These are phyloP conservation scores for Trametes sp. DNA, from an alignment of 1,284 basidiomycete species.

Conservation along the genomic window DNA sequence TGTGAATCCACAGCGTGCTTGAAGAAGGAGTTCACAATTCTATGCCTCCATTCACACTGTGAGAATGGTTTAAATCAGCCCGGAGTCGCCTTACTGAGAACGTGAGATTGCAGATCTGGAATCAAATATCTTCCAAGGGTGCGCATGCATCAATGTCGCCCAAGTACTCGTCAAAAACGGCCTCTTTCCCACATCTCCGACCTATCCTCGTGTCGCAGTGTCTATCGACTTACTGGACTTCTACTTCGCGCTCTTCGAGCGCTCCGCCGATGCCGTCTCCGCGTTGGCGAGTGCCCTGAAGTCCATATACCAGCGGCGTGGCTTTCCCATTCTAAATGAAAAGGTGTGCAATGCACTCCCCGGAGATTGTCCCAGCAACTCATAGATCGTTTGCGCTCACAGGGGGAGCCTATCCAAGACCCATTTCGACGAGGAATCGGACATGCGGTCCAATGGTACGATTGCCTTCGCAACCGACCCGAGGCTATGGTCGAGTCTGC, in stretches of 20 bases:
- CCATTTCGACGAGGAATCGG: slow-evolving; percentile 28
- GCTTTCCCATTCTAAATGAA: slow-evolving; percentile 22
- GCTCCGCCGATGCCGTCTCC: slow-evolving; percentile 37
- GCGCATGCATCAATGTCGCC: slow-evolving; percentile 5
- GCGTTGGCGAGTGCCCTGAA: slow-evolving; percentile 32
- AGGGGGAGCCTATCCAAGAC: slow-evolving; percentile 27
- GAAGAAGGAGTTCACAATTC: not conserved
- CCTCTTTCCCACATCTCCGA: slow-evolving; percentile 22
- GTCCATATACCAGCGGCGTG: slow-evolving; percentile 31
- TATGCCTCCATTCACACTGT: not conserved
- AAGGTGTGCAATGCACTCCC: slow-evolving; percentile 12
- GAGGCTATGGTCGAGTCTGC: slow-evolving; percentile 15
- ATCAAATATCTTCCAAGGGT: not conserved
- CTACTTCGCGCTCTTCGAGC: slow-evolving; percentile 36
- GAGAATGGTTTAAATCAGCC: not conserved
- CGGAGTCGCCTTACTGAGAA: not conserved
- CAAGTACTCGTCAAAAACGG: slow-evolving; percentile 16
- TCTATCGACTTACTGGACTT: slow-evolving; percentile 33
- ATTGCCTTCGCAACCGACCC: slow-evolving; percentile 18
- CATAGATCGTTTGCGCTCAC: not conserved
- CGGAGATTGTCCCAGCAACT: too few species aligned
- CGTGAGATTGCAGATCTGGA: not conserved
- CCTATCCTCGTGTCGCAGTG: slow-evolving; percentile 22
- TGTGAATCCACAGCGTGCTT: not conserved
- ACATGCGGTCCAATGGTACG: slow-evolving; percentile 38